Percentiles rank a stretch among this genome's conserved stretches.
phyloP scores from a whole-genome alignment of 495 filamentous ascomycete genomes.

The Lasiosphaeris hirsuta region DNA sequence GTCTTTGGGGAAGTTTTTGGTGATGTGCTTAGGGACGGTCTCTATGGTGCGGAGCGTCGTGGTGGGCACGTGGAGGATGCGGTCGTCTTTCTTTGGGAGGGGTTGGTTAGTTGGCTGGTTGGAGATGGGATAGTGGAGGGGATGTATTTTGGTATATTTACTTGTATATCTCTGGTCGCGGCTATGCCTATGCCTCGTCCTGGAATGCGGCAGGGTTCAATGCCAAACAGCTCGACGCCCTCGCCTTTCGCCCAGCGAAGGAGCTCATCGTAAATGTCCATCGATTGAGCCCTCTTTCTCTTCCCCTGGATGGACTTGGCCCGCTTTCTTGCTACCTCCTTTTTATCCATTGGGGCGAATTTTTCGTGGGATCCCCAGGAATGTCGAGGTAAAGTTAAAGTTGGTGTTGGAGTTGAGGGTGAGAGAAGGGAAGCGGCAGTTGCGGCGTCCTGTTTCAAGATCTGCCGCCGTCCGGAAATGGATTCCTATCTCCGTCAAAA shows the following conservation, averaged over 20 bases:
- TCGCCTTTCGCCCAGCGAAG: slow-evolving; percentile 58
- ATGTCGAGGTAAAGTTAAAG: no score
- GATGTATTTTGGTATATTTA: slow-evolving; percentile 24
- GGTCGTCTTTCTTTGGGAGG: slow-evolving; percentile 47
- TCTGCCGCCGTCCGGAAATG: no score
- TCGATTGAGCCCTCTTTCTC: slow-evolving; percentile 3
- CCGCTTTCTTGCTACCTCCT: not conserved
- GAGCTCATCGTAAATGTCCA: slow-evolving; percentile 48
- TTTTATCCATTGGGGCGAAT: not conserved
- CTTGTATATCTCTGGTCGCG: slow-evolving; percentile 61
- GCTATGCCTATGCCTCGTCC: slow-evolving; percentile 73
- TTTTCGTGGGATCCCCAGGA: no score
- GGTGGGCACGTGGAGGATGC: slow-evolving; percentile 61
- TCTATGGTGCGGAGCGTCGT: slow-evolving; percentile 59
- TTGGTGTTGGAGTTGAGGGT: no score
- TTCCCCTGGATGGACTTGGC: not conserved
- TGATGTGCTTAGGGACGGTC: slow-evolving; percentile 51
- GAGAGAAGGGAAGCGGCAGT: no score
- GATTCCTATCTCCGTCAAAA: no score
- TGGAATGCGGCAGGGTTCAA: slow-evolving; percentile 55
- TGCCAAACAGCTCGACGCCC: slow-evolving; percentile 57
- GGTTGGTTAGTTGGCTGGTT: not conserved
- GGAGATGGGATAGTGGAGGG: not conserved
- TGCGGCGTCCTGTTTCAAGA: no score
- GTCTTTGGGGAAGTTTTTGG: slow-evolving; percentile 43